Base-by-base conservation (phyloP, 257 asterid genomes). In the Lycium ferocissimum region DNA sequence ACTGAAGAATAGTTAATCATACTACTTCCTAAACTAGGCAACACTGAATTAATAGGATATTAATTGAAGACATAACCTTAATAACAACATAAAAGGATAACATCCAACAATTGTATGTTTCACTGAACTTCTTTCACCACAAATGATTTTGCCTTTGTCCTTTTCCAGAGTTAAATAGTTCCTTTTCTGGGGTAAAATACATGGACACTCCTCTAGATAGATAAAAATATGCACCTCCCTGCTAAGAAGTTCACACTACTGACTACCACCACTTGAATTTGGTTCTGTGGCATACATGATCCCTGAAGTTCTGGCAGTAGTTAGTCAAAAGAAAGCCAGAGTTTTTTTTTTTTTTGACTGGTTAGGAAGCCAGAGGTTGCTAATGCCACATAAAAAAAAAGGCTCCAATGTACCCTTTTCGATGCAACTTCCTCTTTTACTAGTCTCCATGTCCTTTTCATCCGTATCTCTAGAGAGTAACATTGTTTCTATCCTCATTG, bases 181-280 rank as follows among this genome's bases (percentile, higher is more conserved):
- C 81, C 45, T 75, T 75, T 49, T 12, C 9, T 14, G 9, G 38
- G 65, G 65, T 76, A 76, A 53, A 22, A 51, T 14, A 53, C 22
- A 76, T 51, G 82, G 49, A 76, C 51, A 26, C n/a, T 53, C 82
- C 13, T 76, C 82, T 76, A 76, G 47, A 76, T 76, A 26, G 82
- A 26, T 13, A 26, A 53, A 51, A 53, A 22, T 12, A 53, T 51
- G 82, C 65, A 76, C 49, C 65, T 53, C 63, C 63, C 45, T 51
- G 26, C 12, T 76, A 7, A 26, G 47, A 8, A 56, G 45, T 35
- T 6, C 49, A 75, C 57, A 17, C 53, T 8, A 70, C 53, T 70
- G n/a, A n/a, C 37, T 10, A 75, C 0, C n/a, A 49, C 61, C 53
- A 40, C 61, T 75, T 47, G 43, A 51, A 14, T 51, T 76, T 76